phyloP scores from a whole-genome alignment of 2,329 filamentous ascomycete species.

The Fusarium gaditjirri region DNA sequence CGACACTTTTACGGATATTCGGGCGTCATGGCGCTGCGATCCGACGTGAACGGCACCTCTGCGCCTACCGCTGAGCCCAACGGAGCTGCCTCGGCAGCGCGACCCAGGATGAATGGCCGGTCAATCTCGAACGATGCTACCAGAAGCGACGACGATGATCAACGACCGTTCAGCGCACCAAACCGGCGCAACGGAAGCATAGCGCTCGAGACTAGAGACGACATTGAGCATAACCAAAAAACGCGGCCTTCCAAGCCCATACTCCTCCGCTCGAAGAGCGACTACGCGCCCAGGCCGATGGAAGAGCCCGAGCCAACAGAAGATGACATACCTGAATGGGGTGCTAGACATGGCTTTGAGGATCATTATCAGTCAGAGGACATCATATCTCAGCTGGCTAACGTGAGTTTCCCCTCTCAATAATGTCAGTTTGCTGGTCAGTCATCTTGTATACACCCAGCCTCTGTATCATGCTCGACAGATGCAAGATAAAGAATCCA shows the following conservation, averaged over 20 bases:
- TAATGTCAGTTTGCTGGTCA: slow-evolving; percentile 21
- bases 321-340: slow-evolving; percentile 63
- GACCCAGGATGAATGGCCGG: slow-evolving; percentile 44
- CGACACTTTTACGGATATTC: slow-evolving; percentile 37
- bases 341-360: slow-evolving; percentile 86
- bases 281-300: slow-evolving; percentile 58
- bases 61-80: slow-evolving; percentile 41
- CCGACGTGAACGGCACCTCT: slow-evolving; percentile 48
- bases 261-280: slow-evolving; percentile 68
- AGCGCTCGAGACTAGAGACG: slow-evolving; percentile 43
- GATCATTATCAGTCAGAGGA: slow-evolving; percentile 92
- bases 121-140: slow-evolving; percentile 43
- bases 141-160: slow-evolving; percentile 46
- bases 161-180: slow-evolving; percentile 59
- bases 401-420: slow-evolving; percentile 64
- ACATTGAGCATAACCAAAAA: slow-evolving; percentile 50
- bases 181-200: slow-evolving; percentile 53
- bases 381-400: slow-evolving; percentile 84
- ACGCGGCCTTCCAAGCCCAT: slow-evolving; percentile 59
- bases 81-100: slow-evolving; percentile 42
- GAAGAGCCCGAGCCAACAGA: slow-evolving; percentile 55
- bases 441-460: slow-evolving; percentile 51
- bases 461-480: slow-evolving; percentile 6
- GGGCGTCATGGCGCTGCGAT: slow-evolving; percentile 48
- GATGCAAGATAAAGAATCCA: slow-evolving; percentile 2